Percentiles rank a stretch among this genome's conserved stretches.
phyloP scores from a whole-genome alignment of 441 rosid genomes.

The Omphalea diandra region DNA sequence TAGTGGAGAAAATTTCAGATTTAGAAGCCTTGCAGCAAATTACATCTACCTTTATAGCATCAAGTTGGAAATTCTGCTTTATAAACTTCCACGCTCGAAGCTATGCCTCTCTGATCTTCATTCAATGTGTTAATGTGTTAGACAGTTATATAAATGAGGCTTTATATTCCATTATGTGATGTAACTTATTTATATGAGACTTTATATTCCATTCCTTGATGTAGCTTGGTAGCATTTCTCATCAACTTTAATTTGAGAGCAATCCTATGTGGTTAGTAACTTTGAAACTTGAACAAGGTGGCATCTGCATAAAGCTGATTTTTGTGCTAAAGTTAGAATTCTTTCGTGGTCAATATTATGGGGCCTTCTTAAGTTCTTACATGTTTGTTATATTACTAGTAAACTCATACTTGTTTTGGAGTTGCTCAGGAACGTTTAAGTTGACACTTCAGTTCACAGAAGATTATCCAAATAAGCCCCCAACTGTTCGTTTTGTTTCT shows the following conservation, averaged over 20 bases:
- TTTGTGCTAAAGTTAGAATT: not conserved
- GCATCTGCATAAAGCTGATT: not conserved
- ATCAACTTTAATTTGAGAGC: slow-evolving; percentile 4
- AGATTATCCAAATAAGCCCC: no score
- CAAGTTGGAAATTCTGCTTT: no score
- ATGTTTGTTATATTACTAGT: not conserved
- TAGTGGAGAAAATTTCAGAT: no score
- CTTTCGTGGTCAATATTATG: not conserved
- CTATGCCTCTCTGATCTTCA: no score
- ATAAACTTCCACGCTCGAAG: no score
- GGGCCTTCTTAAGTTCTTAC: not conserved
- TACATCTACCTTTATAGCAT: no score
- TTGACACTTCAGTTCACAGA: not conserved
- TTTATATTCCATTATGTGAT: no score
- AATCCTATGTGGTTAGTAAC: not conserved
- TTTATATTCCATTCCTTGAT: not conserved
- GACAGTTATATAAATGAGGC: no score
- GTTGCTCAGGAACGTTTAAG: no score
- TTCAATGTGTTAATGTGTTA: no score
- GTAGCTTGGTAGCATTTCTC: not conserved
- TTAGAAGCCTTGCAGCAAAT: no score
- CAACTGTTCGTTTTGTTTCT: no score
- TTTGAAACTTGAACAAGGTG: not conserved
- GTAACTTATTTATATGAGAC: not conserved
- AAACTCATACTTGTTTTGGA: not conserved